Conservation (phyloP, 257 asterid species). For the Nicotiana otophora region DNA sequence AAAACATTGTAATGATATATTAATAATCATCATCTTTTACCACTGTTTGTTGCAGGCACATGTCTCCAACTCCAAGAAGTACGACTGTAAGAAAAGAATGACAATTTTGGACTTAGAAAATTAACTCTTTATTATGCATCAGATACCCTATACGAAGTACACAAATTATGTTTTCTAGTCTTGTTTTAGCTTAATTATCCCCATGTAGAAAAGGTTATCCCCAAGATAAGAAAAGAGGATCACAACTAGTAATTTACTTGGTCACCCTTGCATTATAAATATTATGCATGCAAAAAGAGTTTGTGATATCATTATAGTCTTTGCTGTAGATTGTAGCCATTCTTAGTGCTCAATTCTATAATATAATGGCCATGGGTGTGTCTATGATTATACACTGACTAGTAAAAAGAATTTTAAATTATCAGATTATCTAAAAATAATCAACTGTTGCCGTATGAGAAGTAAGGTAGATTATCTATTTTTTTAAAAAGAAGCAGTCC, state of each 20-base stretch:
- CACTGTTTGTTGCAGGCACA: slow-evolving; percentile 61
- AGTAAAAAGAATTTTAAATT: no score
- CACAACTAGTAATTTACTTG: background rate
- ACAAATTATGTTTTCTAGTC: slow-evolving; percentile 28
- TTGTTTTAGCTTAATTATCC: slow-evolving; percentile 15
- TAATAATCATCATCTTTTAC: slow-evolving; percentile 72
- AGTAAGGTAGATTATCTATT: no score
- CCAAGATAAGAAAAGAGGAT: background rate
- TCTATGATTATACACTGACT: no score
- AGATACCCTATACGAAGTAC: slow-evolving; percentile 44
- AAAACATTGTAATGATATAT: slow-evolving; percentile 63
- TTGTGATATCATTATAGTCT: background rate
- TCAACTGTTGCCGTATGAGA: no score
- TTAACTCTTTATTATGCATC: background rate
- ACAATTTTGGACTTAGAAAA: slow-evolving; percentile 10
- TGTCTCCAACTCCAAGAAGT: slow-evolving; percentile 36
- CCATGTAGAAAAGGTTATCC: slow-evolving; percentile 26
- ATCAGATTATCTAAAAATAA: no score
- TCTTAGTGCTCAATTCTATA: no score
- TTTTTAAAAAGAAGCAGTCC: no score
- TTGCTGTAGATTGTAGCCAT: background rate
- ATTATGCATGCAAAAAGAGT: background rate
- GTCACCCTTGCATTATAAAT: background rate
- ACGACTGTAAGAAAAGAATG: slow-evolving; percentile 11
- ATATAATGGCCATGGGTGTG: no score